Percentiles rank a stretch among this genome's conserved stretches.
phyloP scores from a whole-genome alignment of 2,329 filamentous ascomycete genomes.

The Fusarium sp. region DNA sequence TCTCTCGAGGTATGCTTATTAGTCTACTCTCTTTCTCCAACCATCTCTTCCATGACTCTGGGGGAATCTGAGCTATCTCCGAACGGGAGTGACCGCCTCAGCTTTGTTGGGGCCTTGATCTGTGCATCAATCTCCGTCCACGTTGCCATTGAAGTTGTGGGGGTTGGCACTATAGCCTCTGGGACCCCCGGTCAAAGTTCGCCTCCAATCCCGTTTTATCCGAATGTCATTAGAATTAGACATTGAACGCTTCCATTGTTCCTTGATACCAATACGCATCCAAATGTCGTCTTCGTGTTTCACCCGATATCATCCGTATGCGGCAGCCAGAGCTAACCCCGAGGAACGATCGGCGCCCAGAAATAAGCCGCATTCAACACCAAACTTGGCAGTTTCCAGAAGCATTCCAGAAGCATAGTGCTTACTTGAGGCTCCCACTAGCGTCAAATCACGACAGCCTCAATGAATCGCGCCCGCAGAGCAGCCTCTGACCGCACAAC shows the following conservation, averaged over 20 bases:
- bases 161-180: not conserved
- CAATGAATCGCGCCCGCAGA: not conserved
- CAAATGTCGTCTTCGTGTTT: not conserved
- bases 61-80: not conserved
- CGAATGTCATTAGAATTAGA: not conserved
- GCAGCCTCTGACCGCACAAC: not conserved
- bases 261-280: not conserved
- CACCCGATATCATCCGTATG: not conserved
- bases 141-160: not conserved
- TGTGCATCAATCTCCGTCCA: not conserved
- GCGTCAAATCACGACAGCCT: not conserved
- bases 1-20: not conserved
- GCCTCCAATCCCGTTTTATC: not conserved
- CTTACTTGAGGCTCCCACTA: not conserved
- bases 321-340: not conserved
- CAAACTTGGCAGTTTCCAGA: not conserved
- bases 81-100: not conserved
- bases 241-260: not conserved
- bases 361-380: not conserved
- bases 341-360: not conserved
- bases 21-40: not conserved
- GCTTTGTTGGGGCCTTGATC: not conserved
- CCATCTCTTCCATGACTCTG: not conserved
- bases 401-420: slow-evolving; percentile 10
- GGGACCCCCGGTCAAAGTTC: not conserved